phyloP scores from a whole-genome alignment of 2,329 filamentous ascomycete species.

The Rhytidhysteron rufulum region DNA sequence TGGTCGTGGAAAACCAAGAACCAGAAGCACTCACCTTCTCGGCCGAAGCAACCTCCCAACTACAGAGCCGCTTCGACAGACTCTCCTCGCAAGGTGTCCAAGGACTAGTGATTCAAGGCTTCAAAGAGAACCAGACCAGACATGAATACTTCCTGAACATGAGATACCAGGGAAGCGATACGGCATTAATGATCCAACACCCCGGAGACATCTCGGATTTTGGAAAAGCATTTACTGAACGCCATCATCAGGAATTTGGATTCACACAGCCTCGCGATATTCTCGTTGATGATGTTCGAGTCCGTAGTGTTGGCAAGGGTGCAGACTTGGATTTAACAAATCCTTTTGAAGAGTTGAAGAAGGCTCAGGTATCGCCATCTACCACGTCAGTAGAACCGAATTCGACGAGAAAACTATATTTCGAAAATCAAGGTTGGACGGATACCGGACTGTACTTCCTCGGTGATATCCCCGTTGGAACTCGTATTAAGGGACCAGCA shows the following conservation, averaged over 20 bases:
- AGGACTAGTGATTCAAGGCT: constrained; percentile 72
- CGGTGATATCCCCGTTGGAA: constrained; percentile 67
- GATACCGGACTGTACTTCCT: constrained; percentile 85
- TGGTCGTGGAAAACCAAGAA: constrained; percentile 86
- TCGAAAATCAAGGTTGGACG: constrained; percentile 72
- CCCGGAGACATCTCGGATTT: constrained; percentile 79
- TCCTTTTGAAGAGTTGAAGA: constrained; percentile 72
- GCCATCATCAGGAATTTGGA: constrained; percentile 89
- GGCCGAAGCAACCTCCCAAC: constrained; percentile 76
- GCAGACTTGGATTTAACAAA: constrained; percentile 7
- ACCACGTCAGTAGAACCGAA: constrained; percentile 70
- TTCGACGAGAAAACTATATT: constrained; percentile 70
- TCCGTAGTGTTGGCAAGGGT: constrained; percentile 77
- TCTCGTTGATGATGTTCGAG: constrained; percentile 84
- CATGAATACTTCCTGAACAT: constrained; percentile 95
- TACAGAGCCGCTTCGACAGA: constrained; percentile 64
- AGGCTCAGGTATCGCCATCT: constrained; percentile 81
- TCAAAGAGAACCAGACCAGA: constrained; percentile 66
- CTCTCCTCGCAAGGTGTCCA: too few species aligned
- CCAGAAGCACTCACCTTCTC: constrained; percentile 61
- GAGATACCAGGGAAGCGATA: constrained; percentile 86
- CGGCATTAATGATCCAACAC: constrained; percentile 82
- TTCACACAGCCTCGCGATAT: constrained; percentile 84
- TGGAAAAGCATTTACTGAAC: constrained; percentile 76
- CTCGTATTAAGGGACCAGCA: constrained; percentile 72